phyloP scores from a whole-genome alignment of 768 basidiomycete genomes.

The Mycena maculata region DNA sequence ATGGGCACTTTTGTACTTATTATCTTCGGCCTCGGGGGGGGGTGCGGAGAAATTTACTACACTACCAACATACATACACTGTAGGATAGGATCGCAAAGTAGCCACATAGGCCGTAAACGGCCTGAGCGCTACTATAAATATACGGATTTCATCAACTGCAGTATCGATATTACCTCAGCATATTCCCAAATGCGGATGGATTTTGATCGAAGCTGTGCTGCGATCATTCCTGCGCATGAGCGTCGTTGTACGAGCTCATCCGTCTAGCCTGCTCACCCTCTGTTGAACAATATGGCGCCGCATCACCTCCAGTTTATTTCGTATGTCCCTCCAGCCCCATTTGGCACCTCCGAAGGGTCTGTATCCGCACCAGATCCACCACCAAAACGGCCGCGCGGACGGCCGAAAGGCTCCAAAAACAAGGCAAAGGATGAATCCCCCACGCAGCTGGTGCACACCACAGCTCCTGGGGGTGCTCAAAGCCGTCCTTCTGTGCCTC shows the following conservation, averaged over 20 bases:
- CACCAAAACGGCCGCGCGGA: conserved; percentile 3
- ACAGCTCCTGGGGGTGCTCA: neutral
- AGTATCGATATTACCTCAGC: conserved; percentile 1
- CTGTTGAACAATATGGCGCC: conserved; percentile 9
- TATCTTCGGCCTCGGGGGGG: no score
- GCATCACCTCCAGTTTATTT: neutral
- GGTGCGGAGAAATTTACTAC: no score
- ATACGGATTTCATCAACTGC: no score
- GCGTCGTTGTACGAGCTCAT: neutral
- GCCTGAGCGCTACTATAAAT: no score
- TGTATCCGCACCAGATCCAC: neutral
- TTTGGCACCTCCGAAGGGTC: conserved; percentile 1
- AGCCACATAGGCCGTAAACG: no score
- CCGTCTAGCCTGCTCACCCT: neutral
- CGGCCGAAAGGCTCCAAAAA: conserved; percentile 14
- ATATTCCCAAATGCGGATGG: neutral
- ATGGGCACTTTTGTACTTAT: no score
- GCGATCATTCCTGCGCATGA: neutral
- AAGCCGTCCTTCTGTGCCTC: neutral
- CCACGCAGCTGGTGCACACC: neutral
- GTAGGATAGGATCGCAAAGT: no score
- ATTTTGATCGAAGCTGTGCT: conserved; percentile 15
- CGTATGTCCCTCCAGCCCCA: neutral
- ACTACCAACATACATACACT: no score
- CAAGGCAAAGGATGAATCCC: conserved; percentile 1